Evolutionary conservation across 306 rosid species (phyloP).

Genomic region (Vachellia collinsii): DNA sequence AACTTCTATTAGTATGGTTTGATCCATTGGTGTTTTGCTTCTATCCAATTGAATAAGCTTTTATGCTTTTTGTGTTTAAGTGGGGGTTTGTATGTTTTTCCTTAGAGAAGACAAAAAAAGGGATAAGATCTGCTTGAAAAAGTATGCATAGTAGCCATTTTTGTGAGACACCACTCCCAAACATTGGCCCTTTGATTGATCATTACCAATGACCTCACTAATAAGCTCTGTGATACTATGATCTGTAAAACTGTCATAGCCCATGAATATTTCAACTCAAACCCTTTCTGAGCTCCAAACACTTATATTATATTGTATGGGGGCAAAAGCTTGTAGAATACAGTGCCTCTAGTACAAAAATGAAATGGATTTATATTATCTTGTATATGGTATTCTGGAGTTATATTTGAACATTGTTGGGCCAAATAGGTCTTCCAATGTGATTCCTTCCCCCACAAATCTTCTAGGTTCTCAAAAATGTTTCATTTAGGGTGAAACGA

Average conservation of each 20-base stretch:
- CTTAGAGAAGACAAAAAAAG: not conserved
- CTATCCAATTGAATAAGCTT: not conserved
- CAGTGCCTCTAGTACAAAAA: constrained; percentile 2
- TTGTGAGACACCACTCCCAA: not conserved
- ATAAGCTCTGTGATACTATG: not conserved
- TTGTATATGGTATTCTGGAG: not conserved
- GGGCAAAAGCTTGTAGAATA: not conserved
- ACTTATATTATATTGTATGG: not conserved
- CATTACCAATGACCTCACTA: no score
- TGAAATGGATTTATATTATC: not conserved
- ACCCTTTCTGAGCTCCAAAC: not conserved
- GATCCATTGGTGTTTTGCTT: not conserved
- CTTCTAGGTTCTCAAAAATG: not conserved
- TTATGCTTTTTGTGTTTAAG: not conserved
- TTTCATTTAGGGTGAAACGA: constrained; percentile 8
- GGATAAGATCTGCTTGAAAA: not conserved
- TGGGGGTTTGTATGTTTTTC: not conserved
- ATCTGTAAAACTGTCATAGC: not conserved
- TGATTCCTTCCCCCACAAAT: not conserved
- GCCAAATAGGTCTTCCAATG: not conserved
- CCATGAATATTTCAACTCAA: not conserved
- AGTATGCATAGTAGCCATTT: not conserved
- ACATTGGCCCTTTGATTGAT: not conserved
- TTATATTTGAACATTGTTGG: not conserved
- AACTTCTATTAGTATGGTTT: not conserved